phyloP scores from a whole-genome alignment of 495 filamentous ascomycete genomes.

The Cetradonia linearis region DNA sequence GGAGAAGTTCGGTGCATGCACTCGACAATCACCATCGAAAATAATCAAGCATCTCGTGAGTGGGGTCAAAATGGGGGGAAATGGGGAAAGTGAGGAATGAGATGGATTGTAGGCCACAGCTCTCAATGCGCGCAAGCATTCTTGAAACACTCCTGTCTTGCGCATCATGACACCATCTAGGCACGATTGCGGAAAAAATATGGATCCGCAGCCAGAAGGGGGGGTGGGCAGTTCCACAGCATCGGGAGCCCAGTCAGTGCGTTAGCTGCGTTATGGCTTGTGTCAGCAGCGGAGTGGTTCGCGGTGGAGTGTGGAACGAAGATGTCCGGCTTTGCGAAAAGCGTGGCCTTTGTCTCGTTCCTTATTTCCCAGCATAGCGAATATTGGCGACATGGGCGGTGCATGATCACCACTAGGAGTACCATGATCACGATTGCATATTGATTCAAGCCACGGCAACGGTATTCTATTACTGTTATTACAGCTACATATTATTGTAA shows the following conservation, averaged over 20 bases:
- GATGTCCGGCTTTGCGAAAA: constrained; percentile 4
- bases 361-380: not conserved
- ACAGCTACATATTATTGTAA: not conserved
- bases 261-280: constrained; percentile 4
- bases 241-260: constrained; percentile 4
- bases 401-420: not conserved
- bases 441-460: not conserved
- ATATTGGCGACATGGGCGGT: not conserved
- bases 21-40: not conserved
- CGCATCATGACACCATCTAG: constrained; percentile 9
- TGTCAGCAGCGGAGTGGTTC: constrained; percentile 8
- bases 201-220: not conserved
- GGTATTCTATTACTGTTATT: not conserved
- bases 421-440: not conserved
- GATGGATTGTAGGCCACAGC: constrained; percentile 2
- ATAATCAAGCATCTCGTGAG: not conserved
- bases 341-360: not conserved
- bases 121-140: constrained; percentile 9
- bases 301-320: constrained; percentile 8
- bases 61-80: not conserved
- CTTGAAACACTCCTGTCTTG: constrained; percentile 13
- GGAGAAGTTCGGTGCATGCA: constrained; percentile 10
- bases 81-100: not conserved
- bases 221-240: not conserved
- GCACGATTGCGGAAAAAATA: not conserved